These are phyloP conservation scores for Calocybe gangraenosa DNA, from an alignment of 768 basidiomycete genomes.

Conservation along the genomic window DNA sequence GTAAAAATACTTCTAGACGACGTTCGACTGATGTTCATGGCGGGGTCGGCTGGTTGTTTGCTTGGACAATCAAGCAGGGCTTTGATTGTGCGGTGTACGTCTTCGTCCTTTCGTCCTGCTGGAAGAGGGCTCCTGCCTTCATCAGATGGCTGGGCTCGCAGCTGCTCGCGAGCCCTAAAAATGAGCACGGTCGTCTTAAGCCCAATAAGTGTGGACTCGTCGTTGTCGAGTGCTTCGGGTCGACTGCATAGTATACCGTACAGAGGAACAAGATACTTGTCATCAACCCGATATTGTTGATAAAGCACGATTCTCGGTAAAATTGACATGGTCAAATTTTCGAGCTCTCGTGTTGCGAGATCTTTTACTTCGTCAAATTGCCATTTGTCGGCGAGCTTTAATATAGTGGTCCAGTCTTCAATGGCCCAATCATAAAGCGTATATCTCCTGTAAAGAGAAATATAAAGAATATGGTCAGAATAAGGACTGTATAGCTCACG, in stretches of 20 bases:
- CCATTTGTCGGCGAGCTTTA: constrained; percentile 54
- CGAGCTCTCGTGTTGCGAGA: constrained; percentile 43
- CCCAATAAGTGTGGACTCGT: constrained; percentile 56
- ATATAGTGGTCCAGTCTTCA: constrained; percentile 50
- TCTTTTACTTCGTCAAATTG: constrained; percentile 29
- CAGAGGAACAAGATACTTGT: constrained; percentile 41
- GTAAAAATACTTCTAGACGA: too few relatives aligned
- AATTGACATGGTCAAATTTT: constrained; percentile 7
- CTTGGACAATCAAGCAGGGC: constrained; percentile 1
- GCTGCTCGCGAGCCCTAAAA: constrained; percentile 49
- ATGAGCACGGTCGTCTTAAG: constrained; percentile 50
- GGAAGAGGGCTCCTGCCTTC: constrained; percentile 32
- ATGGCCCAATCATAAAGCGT: constrained; percentile 48
- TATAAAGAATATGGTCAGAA: neutral
- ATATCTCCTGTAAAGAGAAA: constrained; percentile 37
- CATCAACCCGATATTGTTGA: constrained; percentile 46
- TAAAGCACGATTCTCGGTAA: constrained; percentile 40
- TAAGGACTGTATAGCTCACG: constrained; percentile 27
- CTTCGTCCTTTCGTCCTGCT: constrained; percentile 24
- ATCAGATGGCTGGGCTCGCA: constrained; percentile 27
- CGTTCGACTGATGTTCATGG: neutral
- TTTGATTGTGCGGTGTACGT: constrained; percentile 31
- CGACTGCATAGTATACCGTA: constrained; percentile 53
- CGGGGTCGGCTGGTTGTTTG: neutral
- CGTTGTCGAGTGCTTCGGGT: constrained; percentile 42